Evolutionary conservation across 805 yeast genomes (phyloP), one percentile per base, ranked within the genome.

Genomic region (Ogataea ramenticola): DNA sequence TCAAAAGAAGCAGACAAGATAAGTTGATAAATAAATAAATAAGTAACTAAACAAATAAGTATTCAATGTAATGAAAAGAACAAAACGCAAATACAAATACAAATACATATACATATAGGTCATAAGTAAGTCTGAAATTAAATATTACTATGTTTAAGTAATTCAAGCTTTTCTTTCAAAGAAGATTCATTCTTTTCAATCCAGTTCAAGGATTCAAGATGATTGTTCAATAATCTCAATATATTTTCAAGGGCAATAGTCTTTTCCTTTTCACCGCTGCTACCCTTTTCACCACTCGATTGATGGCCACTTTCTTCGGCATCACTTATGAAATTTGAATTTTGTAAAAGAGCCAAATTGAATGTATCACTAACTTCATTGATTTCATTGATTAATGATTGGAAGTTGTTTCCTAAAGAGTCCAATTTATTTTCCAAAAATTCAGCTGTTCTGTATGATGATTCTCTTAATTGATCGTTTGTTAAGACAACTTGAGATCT

Each of bases 361-460:
- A 86, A 82, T 2, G 85, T 80, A 47, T 82, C 86, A 55, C 91
- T 84, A 5, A 88, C 89, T 31, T 79, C 80, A 60, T 90, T 89
- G 46, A 89, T 84, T 61, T 89, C 96, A 21, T 76, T 74, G 39
- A 89, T 86, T 57, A 89, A 70, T 0, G 89, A 75, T 2, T 86
- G 67, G 54, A 89, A 74, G 58, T 87, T 89, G 30, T 77, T 71
- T 9, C 95, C 95, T 57, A 93, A 70, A 12, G 75, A 67, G 52
- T 84, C 95, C 48, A 93, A 67, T 57, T 84, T 86, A 53, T 82
- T 89, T 59, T 87, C 95, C 49, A 93, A 68, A 36, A 79, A 70
- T 57, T 89, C 95, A 0, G 98, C 97, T 29, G 89, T 76, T 49
- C 76, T 80, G 61, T 91, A 93, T 0, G 96, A 95, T 52, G 84